Evolutionary conservation across 768 basidiomycete genomes (phyloP).

Genomic region (Suillus weaverae): DNA sequence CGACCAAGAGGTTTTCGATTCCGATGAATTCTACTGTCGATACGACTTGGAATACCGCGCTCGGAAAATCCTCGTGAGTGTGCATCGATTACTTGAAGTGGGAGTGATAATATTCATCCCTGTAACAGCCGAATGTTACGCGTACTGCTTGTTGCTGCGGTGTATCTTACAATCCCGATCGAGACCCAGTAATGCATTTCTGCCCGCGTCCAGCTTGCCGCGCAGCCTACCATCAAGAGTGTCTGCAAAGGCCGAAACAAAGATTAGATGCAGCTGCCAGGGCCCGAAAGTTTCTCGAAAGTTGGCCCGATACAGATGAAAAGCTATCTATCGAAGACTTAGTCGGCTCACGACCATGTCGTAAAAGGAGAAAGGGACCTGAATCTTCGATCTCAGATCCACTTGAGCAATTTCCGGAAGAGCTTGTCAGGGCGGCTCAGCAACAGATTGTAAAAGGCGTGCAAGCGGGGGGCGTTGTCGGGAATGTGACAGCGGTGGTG

Average conservation of each 20-base stretch:
- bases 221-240: slow-evolving; percentile 48
- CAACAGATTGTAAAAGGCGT: slow-evolving; percentile 56
- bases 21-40: slow-evolving; percentile 47
- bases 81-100: not conserved
- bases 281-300: slow-evolving; percentile 32
- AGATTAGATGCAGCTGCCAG: slow-evolving; percentile 17
- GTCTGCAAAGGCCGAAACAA: slow-evolving; percentile 36
- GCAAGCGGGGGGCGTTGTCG: slow-evolving; percentile 44
- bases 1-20: slow-evolving; percentile 40
- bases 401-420: slow-evolving; percentile 32
- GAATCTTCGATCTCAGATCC: not conserved
- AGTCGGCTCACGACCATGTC: not conserved
- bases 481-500: slow-evolving; percentile 50
- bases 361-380: slow-evolving; percentile 18
- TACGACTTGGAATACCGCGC: slow-evolving; percentile 41
- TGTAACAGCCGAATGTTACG: slow-evolving; percentile 43
- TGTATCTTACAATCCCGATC: slow-evolving; percentile 47
- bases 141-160: slow-evolving; percentile 45
- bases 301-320: slow-evolving; percentile 37
- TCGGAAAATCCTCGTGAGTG: slow-evolving; percentile 37
- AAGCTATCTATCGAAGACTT: slow-evolving; percentile 9
- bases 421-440: slow-evolving; percentile 44
- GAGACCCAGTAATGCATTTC: slow-evolving; percentile 47
- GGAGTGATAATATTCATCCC: not conserved
- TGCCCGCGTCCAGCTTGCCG: slow-evolving; percentile 54